Evolutionary conservation across 805 yeast genomes (phyloP).

Genomic region (Ogataea methylovora): DNA sequence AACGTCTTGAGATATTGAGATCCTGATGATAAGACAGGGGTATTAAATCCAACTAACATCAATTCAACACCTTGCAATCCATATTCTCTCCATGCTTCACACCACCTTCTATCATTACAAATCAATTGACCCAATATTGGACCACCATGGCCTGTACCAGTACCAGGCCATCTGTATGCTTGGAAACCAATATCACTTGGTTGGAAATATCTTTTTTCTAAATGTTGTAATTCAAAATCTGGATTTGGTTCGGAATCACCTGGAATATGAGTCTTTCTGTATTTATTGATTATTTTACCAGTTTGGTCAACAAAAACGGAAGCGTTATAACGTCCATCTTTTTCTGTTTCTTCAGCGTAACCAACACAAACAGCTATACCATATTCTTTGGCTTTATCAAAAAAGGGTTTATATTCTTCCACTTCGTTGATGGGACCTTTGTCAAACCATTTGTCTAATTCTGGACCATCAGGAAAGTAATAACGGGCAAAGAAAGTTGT

Average conservation of each 20-base stretch:
- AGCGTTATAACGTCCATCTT: slow-evolving; percentile 26
- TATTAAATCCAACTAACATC: slow-evolving; percentile 30
- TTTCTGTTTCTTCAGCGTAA: slow-evolving; percentile 32
- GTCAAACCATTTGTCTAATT: slow-evolving; percentile 28
- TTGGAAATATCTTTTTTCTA: slow-evolving; percentile 31
- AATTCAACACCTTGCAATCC: slow-evolving; percentile 33
- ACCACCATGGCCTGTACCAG: no score
- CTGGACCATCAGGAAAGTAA: slow-evolving; percentile 9
- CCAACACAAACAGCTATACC: slow-evolving; percentile 25
- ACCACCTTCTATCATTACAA: slow-evolving; percentile 36
- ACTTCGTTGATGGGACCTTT: slow-evolving; percentile 27
- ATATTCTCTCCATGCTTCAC: slow-evolving; percentile 32
- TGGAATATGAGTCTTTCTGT: slow-evolving; percentile 30
- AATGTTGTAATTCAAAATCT: slow-evolving; percentile 26
- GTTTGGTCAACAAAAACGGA: slow-evolving; percentile 22
- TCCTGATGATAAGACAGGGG: no score
- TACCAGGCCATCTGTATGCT: slow-evolving; percentile 26
- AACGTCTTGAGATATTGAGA: background rate
- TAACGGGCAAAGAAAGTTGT: slow-evolving; percentile 18
- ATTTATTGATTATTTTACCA: slow-evolving; percentile 23
- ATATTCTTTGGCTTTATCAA: slow-evolving; percentile 21
- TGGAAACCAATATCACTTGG: slow-evolving; percentile 30
- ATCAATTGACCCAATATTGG: slow-evolving; percentile 30
- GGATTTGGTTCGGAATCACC: slow-evolving; percentile 28
- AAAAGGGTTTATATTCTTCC: slow-evolving; percentile 25